These are phyloP conservation scores for Lithohypha guttulata DNA, from an alignment of 2,329 filamentous ascomycete species.

Conservation along the genomic window DNA sequence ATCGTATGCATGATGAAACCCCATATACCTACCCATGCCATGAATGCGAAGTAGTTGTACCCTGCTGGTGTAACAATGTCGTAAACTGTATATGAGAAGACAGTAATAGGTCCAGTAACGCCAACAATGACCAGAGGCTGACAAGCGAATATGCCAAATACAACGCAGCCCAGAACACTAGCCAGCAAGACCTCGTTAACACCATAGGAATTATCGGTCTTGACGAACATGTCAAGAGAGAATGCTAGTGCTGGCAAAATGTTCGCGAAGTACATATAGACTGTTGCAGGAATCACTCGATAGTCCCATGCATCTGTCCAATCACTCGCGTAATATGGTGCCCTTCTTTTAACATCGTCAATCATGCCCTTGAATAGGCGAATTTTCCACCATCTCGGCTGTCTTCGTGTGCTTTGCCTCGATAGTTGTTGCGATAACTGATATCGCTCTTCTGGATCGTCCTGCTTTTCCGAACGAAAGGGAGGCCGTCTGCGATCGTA, in stretches of 20 bases:
- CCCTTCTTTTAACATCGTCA: conserved; percentile 62
- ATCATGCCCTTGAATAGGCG: conserved; percentile 67
- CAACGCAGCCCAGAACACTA: conserved; percentile 69
- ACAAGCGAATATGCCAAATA: conserved; percentile 68
- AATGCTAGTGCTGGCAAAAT: conserved; percentile 69
- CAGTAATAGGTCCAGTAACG: conserved; percentile 81
- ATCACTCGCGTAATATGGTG: conserved; percentile 70
- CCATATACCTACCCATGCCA: conserved; percentile 89
- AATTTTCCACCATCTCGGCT: conserved; percentile 59
- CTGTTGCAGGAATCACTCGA: conserved; percentile 71
- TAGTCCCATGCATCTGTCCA: conserved; percentile 87
- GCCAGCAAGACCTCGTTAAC: conserved; percentile 86
- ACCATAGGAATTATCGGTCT: conserved; percentile 72
- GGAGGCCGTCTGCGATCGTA: conserved; percentile 15
- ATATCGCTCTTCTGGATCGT: conserved; percentile 17
- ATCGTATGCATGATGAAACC: conserved; percentile 75
- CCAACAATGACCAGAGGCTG: conserved; percentile 86
- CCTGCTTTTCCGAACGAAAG: conserved; percentile 13
- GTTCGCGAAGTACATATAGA: conserved; percentile 94
- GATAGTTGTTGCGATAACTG: conserved; percentile 15
- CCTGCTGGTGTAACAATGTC: conserved; percentile 71
- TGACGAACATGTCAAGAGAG: conserved; percentile 86
- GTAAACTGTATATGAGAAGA: conserved; percentile 91
- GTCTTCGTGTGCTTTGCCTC: conserved; percentile 17
- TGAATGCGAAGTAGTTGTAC: conserved; percentile 76